phyloP scores from a whole-genome alignment of 805 yeast genomes.

The Pichia sporocuriosa region DNA sequence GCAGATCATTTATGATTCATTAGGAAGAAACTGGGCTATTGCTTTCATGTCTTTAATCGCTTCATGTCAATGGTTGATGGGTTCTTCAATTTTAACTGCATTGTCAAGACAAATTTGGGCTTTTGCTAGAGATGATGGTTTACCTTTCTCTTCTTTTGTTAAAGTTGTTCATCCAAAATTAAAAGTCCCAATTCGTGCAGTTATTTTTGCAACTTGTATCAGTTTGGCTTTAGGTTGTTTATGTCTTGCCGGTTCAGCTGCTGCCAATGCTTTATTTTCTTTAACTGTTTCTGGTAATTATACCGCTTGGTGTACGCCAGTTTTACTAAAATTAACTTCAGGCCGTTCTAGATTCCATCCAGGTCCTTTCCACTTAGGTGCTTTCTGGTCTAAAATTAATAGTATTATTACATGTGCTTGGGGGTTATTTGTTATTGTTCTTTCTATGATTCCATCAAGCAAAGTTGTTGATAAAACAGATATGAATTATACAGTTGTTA shows the following conservation, averaged over 20 bases:
- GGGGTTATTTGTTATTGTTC: constrained; percentile 45
- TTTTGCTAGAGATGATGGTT: constrained; percentile 69
- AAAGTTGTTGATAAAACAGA: constrained; percentile 34
- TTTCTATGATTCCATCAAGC: constrained; percentile 56
- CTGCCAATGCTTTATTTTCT: constrained; percentile 64
- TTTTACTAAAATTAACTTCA: constrained; percentile 43
- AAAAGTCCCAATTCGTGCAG: constrained; percentile 63
- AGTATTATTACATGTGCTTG: constrained; percentile 40
- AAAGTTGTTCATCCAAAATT: constrained; percentile 49
- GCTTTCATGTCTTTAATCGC: constrained; percentile 55
- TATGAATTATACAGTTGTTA: constrained; percentile 68
- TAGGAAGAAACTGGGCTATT: constrained; percentile 60
- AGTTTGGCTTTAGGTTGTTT: constrained; percentile 50
- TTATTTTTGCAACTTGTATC: constrained; percentile 44
- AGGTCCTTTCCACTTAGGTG: constrained; percentile 63
- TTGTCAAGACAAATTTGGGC: constrained; percentile 70
- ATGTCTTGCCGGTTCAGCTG: constrained; percentile 50
- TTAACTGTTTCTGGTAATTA: constrained; percentile 57
- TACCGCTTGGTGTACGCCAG: constrained; percentile 58
- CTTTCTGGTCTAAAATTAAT: constrained; percentile 37
- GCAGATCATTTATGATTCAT: constrained; percentile 53
- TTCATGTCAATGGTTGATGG: constrained; percentile 60
- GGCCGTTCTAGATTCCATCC: constrained; percentile 49
- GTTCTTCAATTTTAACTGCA: constrained; percentile 54
- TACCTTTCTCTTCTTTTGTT: constrained; percentile 52